These are phyloP conservation scores for Chytriomyces hyalinus DNA, from an alignment of 192 early-diverging fungal species.

Conservation along the genomic window DNA sequence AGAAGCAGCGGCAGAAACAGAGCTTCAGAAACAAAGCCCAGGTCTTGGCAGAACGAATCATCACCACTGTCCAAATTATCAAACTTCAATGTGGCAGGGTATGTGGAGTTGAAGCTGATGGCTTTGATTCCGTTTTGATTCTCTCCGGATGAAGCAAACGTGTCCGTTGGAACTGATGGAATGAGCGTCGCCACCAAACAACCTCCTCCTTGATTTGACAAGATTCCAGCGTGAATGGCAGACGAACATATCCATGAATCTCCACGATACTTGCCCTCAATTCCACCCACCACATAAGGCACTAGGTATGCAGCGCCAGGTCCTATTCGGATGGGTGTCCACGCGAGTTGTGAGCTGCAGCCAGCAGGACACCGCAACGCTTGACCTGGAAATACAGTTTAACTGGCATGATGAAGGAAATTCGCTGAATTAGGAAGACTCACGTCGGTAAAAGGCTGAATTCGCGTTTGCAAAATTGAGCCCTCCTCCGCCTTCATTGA, in stretches of 20 bases:
- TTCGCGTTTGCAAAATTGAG: no score
- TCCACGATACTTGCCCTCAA: conserved; percentile 27
- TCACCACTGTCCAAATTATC: not conserved
- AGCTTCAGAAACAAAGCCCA: conserved; percentile 35
- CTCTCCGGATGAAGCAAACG: conserved; percentile 3
- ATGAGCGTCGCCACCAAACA: conserved; percentile 31
- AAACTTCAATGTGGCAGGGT: conserved; percentile 38
- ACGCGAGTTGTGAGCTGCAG: conserved; percentile 5
- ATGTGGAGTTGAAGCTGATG: conserved; percentile 38
- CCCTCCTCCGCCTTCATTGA: not conserved
- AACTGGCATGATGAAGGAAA: no score
- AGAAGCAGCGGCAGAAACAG: conserved; percentile 30
- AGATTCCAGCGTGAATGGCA: conserved; percentile 43
- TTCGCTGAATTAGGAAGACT: no score
- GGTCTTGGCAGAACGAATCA: conserved; percentile 37
- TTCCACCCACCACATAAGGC: conserved; percentile 43
- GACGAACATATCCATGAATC: conserved; percentile 44
- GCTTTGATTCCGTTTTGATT: conserved; percentile 34
- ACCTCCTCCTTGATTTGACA: conserved; percentile 38
- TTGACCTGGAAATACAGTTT: not conserved
- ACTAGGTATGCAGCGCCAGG: not conserved
- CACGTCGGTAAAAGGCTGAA: no score
- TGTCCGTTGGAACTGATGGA: conserved; percentile 17
- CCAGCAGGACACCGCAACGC: conserved; percentile 24
- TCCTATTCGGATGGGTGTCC: conserved; percentile 12